Percentiles rank a stretch among this genome's conserved stretches.
phyloP scores from a whole-genome alignment of 1,284 basidiomycete species.

The Pascua sp. region DNA sequence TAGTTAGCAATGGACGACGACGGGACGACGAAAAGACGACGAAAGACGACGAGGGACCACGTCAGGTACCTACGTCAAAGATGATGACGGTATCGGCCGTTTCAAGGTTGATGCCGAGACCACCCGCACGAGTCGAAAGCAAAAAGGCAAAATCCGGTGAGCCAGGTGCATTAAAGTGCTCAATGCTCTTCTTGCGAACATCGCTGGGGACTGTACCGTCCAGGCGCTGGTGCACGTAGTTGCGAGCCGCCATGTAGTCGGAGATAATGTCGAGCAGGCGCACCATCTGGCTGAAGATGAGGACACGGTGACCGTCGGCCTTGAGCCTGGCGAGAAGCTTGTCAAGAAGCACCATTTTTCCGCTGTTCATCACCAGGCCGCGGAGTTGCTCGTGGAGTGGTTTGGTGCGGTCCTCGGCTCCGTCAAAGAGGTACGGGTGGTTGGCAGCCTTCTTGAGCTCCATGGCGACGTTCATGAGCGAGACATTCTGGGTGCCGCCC shows the following conservation, averaged over 20 bases:
- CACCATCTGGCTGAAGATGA: constrained; percentile 99
- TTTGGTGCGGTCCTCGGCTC: constrained; percentile 73
- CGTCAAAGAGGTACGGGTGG: constrained; percentile 97
- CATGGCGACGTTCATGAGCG: constrained; percentile 92
- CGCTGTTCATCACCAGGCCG: constrained; percentile 95
- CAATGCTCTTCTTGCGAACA: constrained; percentile 77
- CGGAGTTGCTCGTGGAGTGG: constrained; percentile 77
- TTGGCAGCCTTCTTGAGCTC: constrained; percentile 97
- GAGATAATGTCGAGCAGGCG: constrained; percentile 97
- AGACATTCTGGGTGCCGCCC: constrained; percentile 81
- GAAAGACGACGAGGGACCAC: constrained; percentile 18
- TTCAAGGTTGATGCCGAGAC: constrained; percentile 96
- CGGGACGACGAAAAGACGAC: too few relatives aligned
- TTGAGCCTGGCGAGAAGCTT: constrained; percentile 85
- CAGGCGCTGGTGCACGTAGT: constrained; percentile 76
- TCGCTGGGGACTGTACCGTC: constrained; percentile 75
- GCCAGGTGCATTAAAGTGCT: constrained; percentile 69
- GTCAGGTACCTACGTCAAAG: constrained; percentile 72
- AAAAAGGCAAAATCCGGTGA: constrained; percentile 77
- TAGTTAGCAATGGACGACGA: not conserved
- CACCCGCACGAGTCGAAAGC: constrained; percentile 93
- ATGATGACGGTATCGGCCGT: constrained; percentile 99
- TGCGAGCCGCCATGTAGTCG: constrained; percentile 88
- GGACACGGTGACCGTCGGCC: constrained; percentile 87
- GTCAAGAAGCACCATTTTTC: constrained; percentile 96